These are phyloP conservation scores for Chlamydomonas urium DNA, from an alignment of 139 green algal genomes.

Conservation along the genomic window DNA sequence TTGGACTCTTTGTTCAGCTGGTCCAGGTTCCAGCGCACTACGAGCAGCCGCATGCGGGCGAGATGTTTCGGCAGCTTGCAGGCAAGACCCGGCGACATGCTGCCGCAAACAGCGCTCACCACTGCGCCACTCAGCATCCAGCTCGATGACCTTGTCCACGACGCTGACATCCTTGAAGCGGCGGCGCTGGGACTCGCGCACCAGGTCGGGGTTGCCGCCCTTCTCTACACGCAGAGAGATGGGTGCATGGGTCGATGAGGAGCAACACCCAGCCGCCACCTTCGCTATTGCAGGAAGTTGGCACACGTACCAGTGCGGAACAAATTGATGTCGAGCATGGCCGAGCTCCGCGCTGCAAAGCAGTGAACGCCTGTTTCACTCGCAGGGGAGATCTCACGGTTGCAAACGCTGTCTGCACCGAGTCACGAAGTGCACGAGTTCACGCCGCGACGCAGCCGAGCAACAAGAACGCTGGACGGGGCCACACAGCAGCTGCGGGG, in stretches of 20 bases:
- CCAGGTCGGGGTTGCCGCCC: slow-evolving; percentile 89
- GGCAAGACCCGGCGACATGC: too few species aligned
- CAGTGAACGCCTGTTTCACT: neutral
- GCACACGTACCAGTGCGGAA: slow-evolving; percentile 67
- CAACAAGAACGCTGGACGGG: neutral
- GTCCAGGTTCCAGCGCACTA: slow-evolving; percentile 79
- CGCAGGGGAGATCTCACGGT: neutral
- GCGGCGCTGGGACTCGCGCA: slow-evolving; percentile 87
- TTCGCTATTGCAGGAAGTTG: neutral
- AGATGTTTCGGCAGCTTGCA: too few species aligned
- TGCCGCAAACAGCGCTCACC: slow-evolving; percentile 51
- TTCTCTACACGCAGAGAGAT: slow-evolving; percentile 69
- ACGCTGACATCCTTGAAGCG: slow-evolving; percentile 75
- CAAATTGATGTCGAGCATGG: slow-evolving; percentile 97
- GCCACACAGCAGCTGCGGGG: neutral
- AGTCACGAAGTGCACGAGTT: neutral
- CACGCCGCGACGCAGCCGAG: neutral
- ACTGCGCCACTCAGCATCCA: slow-evolving; percentile 84
- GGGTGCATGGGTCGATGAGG: neutral
- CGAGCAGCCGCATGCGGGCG: too few species aligned
- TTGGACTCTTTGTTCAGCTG: slow-evolving; percentile 90
- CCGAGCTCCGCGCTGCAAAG: too few species aligned
- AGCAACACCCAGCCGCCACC: neutral
- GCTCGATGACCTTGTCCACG: slow-evolving; percentile 90
- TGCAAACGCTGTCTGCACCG: neutral